These are phyloP conservation scores for Penicillium sp. DNA, from an alignment of 2,329 filamentous ascomycete genomes.

Conservation along the genomic window DNA sequence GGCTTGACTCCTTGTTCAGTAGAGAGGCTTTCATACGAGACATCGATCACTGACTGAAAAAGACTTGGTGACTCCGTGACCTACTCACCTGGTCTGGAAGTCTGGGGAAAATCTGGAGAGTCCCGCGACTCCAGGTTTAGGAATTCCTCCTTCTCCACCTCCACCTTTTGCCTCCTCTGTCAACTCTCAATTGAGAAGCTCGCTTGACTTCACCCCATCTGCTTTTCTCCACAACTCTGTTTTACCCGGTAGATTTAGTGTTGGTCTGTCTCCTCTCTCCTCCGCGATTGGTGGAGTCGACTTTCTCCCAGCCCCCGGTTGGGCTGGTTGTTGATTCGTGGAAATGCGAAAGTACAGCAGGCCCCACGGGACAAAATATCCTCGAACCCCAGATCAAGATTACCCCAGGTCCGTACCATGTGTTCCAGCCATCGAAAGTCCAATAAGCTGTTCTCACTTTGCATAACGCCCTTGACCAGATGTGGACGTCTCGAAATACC, in stretches of 20 bases:
- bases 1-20: too few relatives aligned
- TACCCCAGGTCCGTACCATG: conserved; percentile 26
- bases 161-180: neutral
- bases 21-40: too few relatives aligned
- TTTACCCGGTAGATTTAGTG: neutral
- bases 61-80: neutral
- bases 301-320: conserved; percentile 20
- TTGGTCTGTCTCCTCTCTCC: conserved; percentile 2
- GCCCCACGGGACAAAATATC: conserved; percentile 33
- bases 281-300: conserved; percentile 37
- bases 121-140: too few relatives aligned
- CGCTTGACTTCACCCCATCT: conserved; percentile 12
- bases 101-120: neutral
- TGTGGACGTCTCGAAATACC: conserved; percentile 25
- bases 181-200: neutral
- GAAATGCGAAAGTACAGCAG: conserved; percentile 24
- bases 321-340: conserved; percentile 34
- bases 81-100: neutral
- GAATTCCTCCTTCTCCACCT: neutral
- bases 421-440: conserved; percentile 6
- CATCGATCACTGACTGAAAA: too few relatives aligned
- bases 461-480: conserved; percentile 8
- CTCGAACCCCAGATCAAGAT: conserved; percentile 36
- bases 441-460: conserved; percentile 15
- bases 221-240: neutral